Base-by-base conservation (phyloP, 208 protist species). In the Wallacemonas sp. region DNA sequence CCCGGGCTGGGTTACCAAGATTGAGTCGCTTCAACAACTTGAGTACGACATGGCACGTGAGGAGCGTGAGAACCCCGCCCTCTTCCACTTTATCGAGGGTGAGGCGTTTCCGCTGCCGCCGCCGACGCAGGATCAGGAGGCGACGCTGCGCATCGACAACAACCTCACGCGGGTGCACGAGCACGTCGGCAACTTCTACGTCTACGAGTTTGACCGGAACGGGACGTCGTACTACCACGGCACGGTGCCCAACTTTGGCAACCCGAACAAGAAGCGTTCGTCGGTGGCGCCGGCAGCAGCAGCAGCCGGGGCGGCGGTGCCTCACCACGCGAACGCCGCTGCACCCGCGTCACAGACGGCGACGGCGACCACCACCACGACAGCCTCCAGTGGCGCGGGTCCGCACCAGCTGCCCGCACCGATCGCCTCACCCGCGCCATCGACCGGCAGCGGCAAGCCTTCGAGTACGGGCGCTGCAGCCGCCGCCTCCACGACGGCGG, bases 211-310 rank as follows among this genome's bases (percentile, higher is more conserved):
- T 64, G 75, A 87, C 61, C 61, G 77, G 17, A 81, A 94, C 33
- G 88, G 88, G n/a, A 79, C 52, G 21, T 63, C 33, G 1, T 92
- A 91, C 71, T 88, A 92, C 61, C 85, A 91, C 76, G 88, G 88
- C 61, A 94, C 85, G 0, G 80, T 94, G 29, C 88, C 88, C 8
- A 80, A 94, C 69, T 94, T 94, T 68, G 81, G 85, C 0, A 94
- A 94, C 41, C 88, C 82, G n/a, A 88, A 94, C 69, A 94, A 94
- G 73, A 83, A 80, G 57, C 47, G n/a, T n/a, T n/a, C 44, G 11
- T 14, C 47, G 1, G 0, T 29, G 38, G 11, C 47, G 32, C 16
- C 8, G 43, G n/a, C 5, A 16, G 29, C 0, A 43, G 46, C 17
- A 62, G 38, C 52, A 65, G 36, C 24, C 2, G 21, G 14, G 60